These are phyloP conservation scores for Neofusicoccum sp. DNA, from an alignment of 2,329 filamentous ascomycete species.

Conservation along the genomic window DNA sequence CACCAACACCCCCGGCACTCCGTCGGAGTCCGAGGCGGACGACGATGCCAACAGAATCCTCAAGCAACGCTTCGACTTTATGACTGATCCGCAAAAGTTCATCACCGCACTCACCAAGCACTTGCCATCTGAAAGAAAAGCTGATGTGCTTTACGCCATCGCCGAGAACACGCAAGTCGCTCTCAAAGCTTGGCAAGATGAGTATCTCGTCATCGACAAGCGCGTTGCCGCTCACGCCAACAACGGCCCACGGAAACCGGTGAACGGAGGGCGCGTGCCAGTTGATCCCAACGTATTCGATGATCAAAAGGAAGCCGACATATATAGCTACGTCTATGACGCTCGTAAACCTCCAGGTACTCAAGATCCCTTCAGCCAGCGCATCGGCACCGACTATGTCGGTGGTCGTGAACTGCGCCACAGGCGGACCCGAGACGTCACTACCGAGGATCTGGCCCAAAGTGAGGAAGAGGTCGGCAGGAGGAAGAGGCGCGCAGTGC, in stretches of 20 bases:
- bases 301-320: conserved; percentile 62
- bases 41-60: conserved; percentile 46
- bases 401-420: conserved; percentile 51
- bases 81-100: conserved; percentile 47
- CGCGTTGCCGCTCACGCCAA: conserved; percentile 32
- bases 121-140: conserved; percentile 46
- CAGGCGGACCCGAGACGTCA: conserved; percentile 42
- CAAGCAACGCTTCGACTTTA: conserved; percentile 43
- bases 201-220: conserved; percentile 59
- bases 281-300: conserved; percentile 54
- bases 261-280: conserved; percentile 51
- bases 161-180: conserved; percentile 57
- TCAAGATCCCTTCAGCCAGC: conserved; percentile 61
- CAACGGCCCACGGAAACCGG: conserved; percentile 52
- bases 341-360: conserved; percentile 52
- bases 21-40: conserved; percentile 38
- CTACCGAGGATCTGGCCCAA: conserved; percentile 29
- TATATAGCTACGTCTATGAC: conserved; percentile 63
- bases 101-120: conserved; percentile 48
- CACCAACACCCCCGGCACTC: conserved; percentile 31
- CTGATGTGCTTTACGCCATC: conserved; percentile 58
- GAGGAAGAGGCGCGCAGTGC: conserved; percentile 38
- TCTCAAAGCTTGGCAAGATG: conserved; percentile 60
- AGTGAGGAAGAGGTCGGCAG: conserved; percentile 41
- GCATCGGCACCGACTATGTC: conserved; percentile 47